Base-by-base conservation (phyloP, 2,329 filamentous ascomycete species). In the Pezicula radicicola region DNA sequence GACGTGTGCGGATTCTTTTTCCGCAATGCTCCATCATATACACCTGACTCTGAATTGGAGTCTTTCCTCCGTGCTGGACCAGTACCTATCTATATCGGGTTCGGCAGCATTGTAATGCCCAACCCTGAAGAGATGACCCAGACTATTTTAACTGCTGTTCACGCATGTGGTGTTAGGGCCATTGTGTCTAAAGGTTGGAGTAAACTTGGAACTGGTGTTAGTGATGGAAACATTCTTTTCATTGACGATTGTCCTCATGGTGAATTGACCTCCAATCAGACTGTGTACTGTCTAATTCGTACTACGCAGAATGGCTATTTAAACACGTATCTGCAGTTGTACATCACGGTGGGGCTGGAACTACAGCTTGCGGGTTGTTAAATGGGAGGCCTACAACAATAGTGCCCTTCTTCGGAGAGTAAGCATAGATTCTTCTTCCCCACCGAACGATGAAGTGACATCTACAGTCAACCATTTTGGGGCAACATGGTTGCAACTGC, bases 1-100 rank as follows among this genome's bases (percentile, higher is more conserved):
- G 48, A 89, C 61, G 80, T 90, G 15, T 83, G 85, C 2, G 88
- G 88, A 27, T 91, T 91, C 61, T 86, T 90, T 7, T 91, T 91
- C 60, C 77, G 89, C 1, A 85, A 89, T 50, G 68, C 72, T 9
- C 76, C 77, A 3, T 62, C 77, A 2, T 80, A 79, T 50, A 77
- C 41, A 15, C 48, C 49, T 55, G n/a, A 16, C 6, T 25, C 45
- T 28, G 53, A 39, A 16, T 18, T 53, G 6, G 46, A 50, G n/a
- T 16, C 19, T 18, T 50, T 54, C 40, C 40, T 53, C 25, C 27
- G 41, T n/a, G 28, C 42, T 36, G 52, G 52, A 21, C 15, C 12
- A 27, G 9, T 30, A 21, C 48, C 46, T 6, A 16, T 54, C 19
- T 56, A 56, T 18, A 51, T 56, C 39, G 54, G 56, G 13, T 55